A percentile compares a stretch with the other conserved stretches of the same genome.
Evolutionary conservation across 2,329 filamentous ascomycete genomes (phyloP).

Genomic region (Zelopaecilomyces penicillatus): DNA sequence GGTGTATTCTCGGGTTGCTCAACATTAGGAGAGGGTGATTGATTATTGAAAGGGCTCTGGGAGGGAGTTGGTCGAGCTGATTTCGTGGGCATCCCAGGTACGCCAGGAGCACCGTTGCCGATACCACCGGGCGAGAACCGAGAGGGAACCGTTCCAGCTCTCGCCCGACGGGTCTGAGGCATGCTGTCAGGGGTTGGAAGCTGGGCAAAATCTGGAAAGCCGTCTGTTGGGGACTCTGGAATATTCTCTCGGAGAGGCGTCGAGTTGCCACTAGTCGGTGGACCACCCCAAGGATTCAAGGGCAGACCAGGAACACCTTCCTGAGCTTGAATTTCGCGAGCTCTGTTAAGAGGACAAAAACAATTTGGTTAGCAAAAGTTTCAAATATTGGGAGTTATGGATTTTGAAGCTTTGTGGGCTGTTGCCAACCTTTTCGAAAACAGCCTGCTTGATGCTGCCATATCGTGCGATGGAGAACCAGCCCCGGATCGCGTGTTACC

Average conservation of each 20-base stretch:
- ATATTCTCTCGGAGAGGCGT: constrained; percentile 96
- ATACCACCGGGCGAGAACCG: constrained; percentile 74
- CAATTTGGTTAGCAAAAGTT: background rate
- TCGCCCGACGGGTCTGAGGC: constrained; percentile 66
- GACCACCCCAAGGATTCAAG: constrained; percentile 81
- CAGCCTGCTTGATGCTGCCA: constrained; percentile 61
- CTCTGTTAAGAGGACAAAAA: constrained; percentile 41
- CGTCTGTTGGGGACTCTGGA: constrained; percentile 91
- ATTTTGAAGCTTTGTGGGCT: constrained; percentile 4
- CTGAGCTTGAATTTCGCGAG: constrained; percentile 93
- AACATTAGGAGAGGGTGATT: constrained; percentile 53
- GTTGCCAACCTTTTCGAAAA: constrained; percentile 81
- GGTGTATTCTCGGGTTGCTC: constrained; percentile 38
- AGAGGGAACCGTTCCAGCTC: constrained; percentile 93
- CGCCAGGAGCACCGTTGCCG: constrained; percentile 48
- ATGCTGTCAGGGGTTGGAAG: constrained; percentile 58
- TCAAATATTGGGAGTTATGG: background rate
- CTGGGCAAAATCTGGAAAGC: constrained; percentile 82
- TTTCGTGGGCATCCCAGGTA: constrained; percentile 58
- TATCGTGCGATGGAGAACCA: constrained; percentile 93
- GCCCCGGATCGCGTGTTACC: constrained; percentile 66
- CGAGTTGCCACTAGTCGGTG: constrained; percentile 91
- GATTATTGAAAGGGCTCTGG: constrained; percentile 65
- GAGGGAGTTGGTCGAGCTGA: constrained; percentile 79
- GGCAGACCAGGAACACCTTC: constrained; percentile 68